phyloP scores from a whole-genome alignment of 495 filamentous ascomycete genomes.

The Penicillium crystallinum region DNA sequence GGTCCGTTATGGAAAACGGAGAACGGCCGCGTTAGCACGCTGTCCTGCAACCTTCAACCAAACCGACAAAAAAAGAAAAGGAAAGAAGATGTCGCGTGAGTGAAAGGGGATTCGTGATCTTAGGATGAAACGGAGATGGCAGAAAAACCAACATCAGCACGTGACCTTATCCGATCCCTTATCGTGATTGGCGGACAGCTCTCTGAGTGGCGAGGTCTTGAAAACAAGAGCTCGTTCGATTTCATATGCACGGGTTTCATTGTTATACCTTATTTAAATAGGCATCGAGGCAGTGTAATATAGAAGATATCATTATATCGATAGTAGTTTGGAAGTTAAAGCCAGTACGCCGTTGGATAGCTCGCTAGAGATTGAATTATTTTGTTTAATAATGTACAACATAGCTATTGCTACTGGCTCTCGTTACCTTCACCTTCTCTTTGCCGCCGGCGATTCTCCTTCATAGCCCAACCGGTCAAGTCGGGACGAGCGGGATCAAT shows the following conservation, averaged over 20 bases:
- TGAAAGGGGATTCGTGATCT: constrained; percentile 15
- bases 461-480: constrained; percentile 48
- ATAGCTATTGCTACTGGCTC: constrained; percentile 17
- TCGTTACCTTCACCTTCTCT: constrained; percentile 14
- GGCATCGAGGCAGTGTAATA: no score
- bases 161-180: constrained; percentile 11
- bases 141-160: constrained; percentile 23
- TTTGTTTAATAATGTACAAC: background rate
- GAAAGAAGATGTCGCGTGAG: constrained; percentile 1
- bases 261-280: no score
- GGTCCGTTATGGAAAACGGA: background rate
- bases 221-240: background rate
- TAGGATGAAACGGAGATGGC: constrained; percentile 11
- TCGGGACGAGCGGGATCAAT: constrained; percentile 48
- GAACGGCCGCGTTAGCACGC: constrained; percentile 10
- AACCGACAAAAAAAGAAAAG: constrained; percentile 13
- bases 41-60: constrained; percentile 31
- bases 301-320: background rate
- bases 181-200: constrained; percentile 17
- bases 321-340: background rate
- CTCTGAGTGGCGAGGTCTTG: constrained; percentile 6
- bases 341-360: background rate
- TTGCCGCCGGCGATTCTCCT: constrained; percentile 42
- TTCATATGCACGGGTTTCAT: background rate
- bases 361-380: background rate